A percentile compares a stretch with the other conserved stretches of the same genome.
Evolutionary conservation across 768 basidiomycete genomes (phyloP).

Genomic region (Tylopilus vinaceipallidus): DNA sequence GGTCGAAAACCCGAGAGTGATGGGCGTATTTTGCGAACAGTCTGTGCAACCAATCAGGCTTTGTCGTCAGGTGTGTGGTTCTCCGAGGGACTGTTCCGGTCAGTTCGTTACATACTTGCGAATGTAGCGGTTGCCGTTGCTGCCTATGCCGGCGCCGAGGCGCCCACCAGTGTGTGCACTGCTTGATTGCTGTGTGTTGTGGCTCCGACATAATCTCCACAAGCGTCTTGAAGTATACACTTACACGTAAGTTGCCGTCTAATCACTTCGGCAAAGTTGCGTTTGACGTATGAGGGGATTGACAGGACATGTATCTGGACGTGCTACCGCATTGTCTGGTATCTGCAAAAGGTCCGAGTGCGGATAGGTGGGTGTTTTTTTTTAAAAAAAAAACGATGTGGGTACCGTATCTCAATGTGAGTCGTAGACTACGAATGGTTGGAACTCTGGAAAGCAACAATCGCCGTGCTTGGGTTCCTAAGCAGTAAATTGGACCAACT

Average conservation of each 20-base stretch:
- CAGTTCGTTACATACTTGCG: neutral
- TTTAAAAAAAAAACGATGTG: too few relatives aligned
- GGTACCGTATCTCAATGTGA: neutral
- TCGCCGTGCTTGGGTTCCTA: constrained; percentile 55
- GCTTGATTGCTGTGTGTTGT: constrained; percentile 67
- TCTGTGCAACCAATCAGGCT: constrained; percentile 44
- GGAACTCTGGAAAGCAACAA: constrained; percentile 58
- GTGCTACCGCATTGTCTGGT: constrained; percentile 56
- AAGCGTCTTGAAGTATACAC: constrained; percentile 55
- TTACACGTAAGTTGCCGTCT: constrained; percentile 47
- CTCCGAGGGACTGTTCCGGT: neutral
- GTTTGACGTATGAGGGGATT: constrained; percentile 1
- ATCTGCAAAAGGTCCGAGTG: constrained; percentile 48
- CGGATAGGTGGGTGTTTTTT: constrained; percentile 49
- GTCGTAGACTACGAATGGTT: constrained; percentile 61
- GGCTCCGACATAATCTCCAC: constrained; percentile 70
- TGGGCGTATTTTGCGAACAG: constrained; percentile 46
- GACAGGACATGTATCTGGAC: constrained; percentile 54
- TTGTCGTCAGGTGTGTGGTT: constrained; percentile 56
- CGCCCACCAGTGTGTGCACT: constrained; percentile 54
- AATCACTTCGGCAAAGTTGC: neutral
- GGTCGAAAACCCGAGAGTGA: constrained; percentile 47
- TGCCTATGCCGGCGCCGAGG: constrained; percentile 40
- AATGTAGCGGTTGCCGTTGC: constrained; percentile 48
- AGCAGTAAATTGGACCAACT: constrained; percentile 53